phyloP scores from a whole-genome alignment of 345 rosid species.

The Combretum micranthum region DNA sequence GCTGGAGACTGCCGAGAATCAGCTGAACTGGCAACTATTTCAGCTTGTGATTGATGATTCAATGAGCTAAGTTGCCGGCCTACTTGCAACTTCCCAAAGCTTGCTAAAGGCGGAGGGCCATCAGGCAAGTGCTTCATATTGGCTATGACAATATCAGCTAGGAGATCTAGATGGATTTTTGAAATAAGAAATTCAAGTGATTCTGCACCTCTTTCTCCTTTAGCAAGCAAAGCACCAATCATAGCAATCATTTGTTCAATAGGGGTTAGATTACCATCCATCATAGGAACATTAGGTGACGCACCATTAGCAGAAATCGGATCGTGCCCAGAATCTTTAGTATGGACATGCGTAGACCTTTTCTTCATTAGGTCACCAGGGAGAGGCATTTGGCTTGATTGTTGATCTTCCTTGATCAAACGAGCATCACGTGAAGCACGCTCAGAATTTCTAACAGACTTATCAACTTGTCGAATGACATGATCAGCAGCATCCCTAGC shows the following conservation, averaged over 20 bases:
- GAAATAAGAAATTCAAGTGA: slow-evolving; percentile 90
- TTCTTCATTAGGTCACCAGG: slow-evolving; percentile 58
- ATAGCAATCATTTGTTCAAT: slow-evolving; percentile 95
- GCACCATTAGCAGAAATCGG: slow-evolving; percentile 48
- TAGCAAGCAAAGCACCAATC: slow-evolving; percentile 98
- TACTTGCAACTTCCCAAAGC: slow-evolving; percentile 32
- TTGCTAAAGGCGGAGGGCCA: slow-evolving; percentile 50
- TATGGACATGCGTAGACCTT: slow-evolving; percentile 49
- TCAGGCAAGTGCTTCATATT: slow-evolving; percentile 95
- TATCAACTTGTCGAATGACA: slow-evolving; percentile 90
- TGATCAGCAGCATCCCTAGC: slow-evolving; percentile 97
- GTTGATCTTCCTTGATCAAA: slow-evolving; percentile 69
- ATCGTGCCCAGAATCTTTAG: slow-evolving; percentile 44
- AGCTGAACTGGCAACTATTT: slow-evolving; percentile 27
- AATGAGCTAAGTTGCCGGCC: slow-evolving; percentile 30
- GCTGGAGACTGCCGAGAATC: slow-evolving; percentile 38
- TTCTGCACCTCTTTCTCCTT: slow-evolving; percentile 98
- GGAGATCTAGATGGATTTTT: slow-evolving; percentile 88
- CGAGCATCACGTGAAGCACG: slow-evolving; percentile 79
- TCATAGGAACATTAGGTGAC: slow-evolving; percentile 33
- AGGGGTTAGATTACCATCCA: slow-evolving; percentile 67
- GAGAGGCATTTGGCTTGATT: slow-evolving; percentile 37
- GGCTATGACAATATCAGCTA: slow-evolving; percentile 92
- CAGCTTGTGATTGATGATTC: slow-evolving; percentile 39
- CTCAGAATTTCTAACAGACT: slow-evolving; percentile 69